Evolutionary conservation across 352 stramenopile species (phyloP).

Genomic region (Aphanomyces invadans): DNA sequence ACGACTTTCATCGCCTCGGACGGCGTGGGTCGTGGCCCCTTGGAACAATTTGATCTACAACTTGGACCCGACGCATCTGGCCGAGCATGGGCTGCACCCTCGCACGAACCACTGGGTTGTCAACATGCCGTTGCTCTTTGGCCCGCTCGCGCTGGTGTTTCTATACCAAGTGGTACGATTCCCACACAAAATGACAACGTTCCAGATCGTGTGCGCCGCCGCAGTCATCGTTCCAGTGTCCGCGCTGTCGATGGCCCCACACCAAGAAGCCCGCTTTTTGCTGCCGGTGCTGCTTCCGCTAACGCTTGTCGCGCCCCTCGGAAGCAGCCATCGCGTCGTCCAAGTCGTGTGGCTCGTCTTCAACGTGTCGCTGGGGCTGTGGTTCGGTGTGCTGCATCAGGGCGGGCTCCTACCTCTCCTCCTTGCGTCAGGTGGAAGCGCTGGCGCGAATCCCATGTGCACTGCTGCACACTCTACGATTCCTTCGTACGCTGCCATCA

Average conservation of each 20-base stretch:
- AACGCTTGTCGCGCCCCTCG: constrained; percentile 38
- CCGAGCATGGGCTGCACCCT: constrained; percentile 87
- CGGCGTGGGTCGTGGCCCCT: constrained; percentile 40
- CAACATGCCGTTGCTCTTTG: constrained; percentile 92
- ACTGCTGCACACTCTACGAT: background rate
- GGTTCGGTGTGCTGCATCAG: constrained; percentile 68
- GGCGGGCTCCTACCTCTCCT: constrained; percentile 56
- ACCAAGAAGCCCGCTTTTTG: constrained; percentile 91
- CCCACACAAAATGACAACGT: background rate
- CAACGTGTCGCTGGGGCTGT: constrained; percentile 43
- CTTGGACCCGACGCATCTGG: constrained; percentile 80
- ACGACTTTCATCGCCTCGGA: constrained; percentile 10
- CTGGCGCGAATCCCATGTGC: constrained; percentile 19
- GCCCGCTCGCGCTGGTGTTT: constrained; percentile 65
- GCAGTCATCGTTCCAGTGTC: constrained; percentile 63
- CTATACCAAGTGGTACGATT: constrained; percentile 30
- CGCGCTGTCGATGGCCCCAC: constrained; percentile 85
- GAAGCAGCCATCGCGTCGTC: constrained; percentile 22
- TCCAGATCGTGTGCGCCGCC: constrained; percentile 28
- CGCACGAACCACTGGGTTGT: constrained; percentile 78
- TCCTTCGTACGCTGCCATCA: constrained; percentile 27
- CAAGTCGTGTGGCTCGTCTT: constrained; percentile 42
- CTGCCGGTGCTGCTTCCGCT: constrained; percentile 82
- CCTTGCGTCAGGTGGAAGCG: constrained; percentile 30
- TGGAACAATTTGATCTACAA: constrained; percentile 92